Base-by-base conservation (phyloP, 352 stramenopile genomes). In the Globisporangium cederbergense region DNA sequence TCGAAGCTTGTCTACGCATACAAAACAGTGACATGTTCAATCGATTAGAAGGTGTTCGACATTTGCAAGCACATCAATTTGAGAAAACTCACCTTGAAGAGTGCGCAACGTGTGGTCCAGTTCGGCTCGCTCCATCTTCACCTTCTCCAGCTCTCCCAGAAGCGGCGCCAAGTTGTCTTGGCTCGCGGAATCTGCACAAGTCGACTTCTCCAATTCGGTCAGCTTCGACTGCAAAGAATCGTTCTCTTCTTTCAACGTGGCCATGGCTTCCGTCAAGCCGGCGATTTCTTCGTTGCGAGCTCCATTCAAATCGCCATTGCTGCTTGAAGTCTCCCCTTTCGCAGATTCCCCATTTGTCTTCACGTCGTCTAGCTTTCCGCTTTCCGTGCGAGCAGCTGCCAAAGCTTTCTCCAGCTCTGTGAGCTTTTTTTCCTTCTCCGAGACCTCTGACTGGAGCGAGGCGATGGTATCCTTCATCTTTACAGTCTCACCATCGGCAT, bases 131-230 rank as follows among this genome's bases (percentile, higher is more conserved):
- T 77, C 71, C 18, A 90, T 51, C 49, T 89, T 91, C 28, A 88
- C 77, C 28, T 70, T 73, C 34, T 93, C 80, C 5, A 93, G 67
- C 50, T 93, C 77, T 53, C 81, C 70, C 60, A 88, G 69, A 16
- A 89, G 66, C 0, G 72, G 45, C 8, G 64, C 60, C 25, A 86
- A 13, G 40, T 71, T 64, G 45, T 56, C 46, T 56, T 36, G n/a
- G 22, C 45, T 30, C 2, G 0, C 57, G n/a, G 57, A 3, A 25
- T 30, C 7, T 13, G 42, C 20, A 25, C 9, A 9, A 38, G 20
- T 13, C 28, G 8, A 43, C 14, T 40, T 43, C 20, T 14, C 45
- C 6, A 22, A 18, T 18, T 47, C 30, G 13, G 8, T 28, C 36
- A 66, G 25, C 43, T 70, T 36, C 18, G 32, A 45, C 9, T 28